Conservation (phyloP, 2,329 filamentous ascomycete species). For the Exophiala sideris region DNA sequence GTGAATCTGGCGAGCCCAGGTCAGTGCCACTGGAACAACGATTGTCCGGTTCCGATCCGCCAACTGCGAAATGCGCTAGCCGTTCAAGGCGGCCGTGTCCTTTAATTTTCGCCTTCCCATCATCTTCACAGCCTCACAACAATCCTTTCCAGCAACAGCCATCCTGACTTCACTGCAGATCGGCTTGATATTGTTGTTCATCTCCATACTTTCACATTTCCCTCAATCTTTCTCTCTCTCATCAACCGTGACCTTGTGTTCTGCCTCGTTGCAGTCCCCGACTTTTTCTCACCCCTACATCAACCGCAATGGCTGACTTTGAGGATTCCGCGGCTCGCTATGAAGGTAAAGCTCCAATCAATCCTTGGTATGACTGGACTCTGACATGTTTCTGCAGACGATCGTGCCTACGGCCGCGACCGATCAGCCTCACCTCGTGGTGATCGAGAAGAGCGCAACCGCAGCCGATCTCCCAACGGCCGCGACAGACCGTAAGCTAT, state of each 20-base stretch:
- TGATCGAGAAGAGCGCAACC: conserved; percentile 55
- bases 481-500: conserved; percentile 52
- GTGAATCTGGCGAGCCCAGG: conserved; percentile 3
- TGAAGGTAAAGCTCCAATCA: conserved; percentile 52
- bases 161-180: neutral
- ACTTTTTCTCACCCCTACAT: neutral
- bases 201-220: neutral
- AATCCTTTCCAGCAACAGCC: conserved; percentile 7
- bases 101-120: conserved; percentile 24
- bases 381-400: conserved; percentile 41
- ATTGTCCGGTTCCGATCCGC: conserved; percentile 5
- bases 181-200: no score
- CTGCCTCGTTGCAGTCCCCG: neutral
- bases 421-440: conserved; percentile 65
- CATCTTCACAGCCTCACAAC: conserved; percentile 25
- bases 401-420: conserved; percentile 64
- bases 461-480: conserved; percentile 63
- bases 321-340: conserved; percentile 64
- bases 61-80: neutral
- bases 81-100: conserved; percentile 1
- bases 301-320: conserved; percentile 53
- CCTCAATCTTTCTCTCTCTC: neutral
- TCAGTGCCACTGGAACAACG: conserved; percentile 1
- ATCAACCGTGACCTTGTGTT: neutral
- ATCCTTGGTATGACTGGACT: no score